These are phyloP conservation scores for Verruconis gallopava DNA, from an alignment of 2,329 filamentous ascomycete species.

Conservation along the genomic window DNA sequence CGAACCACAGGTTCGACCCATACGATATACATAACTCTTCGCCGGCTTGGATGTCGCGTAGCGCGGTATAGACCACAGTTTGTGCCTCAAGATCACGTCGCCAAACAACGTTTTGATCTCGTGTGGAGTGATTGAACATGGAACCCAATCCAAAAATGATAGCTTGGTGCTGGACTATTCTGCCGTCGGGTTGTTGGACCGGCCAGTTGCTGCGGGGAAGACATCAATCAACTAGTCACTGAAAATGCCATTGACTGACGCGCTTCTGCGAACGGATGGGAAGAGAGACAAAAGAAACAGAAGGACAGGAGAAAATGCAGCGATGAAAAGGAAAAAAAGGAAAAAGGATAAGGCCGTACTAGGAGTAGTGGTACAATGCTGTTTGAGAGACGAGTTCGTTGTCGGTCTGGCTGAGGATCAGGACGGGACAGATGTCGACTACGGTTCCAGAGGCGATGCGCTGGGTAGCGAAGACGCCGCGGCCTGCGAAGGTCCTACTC, in stretches of 20 bases:
- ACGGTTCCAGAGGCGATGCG: slow-evolving; percentile 35
- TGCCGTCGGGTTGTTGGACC: slow-evolving; percentile 5
- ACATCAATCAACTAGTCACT: slow-evolving; percentile 8
- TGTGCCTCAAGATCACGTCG: slow-evolving; percentile 32
- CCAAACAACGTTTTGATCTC: slow-evolving; percentile 44
- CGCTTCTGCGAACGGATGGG: background rate
- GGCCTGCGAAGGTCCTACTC: too few species aligned
- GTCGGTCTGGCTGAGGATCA: slow-evolving; percentile 35
- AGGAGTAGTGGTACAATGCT: slow-evolving; percentile 42
- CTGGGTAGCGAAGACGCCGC: slow-evolving; percentile 38
- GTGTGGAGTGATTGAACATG: slow-evolving; percentile 45
- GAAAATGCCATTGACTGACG: too few species aligned
- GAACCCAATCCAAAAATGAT: slow-evolving; percentile 42
- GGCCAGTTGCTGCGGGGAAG: slow-evolving; percentile 32
- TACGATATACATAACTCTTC: slow-evolving; percentile 44
- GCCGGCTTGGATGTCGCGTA: slow-evolving; percentile 36
- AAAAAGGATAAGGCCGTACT: slow-evolving; percentile 35
- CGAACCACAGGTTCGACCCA: slow-evolving; percentile 34
- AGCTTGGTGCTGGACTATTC: slow-evolving; percentile 26
- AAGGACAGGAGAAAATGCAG: too few species aligned
- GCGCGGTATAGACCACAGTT: slow-evolving; percentile 36
- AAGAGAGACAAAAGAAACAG: background rate
- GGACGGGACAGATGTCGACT: slow-evolving; percentile 40
- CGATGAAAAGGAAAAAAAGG: too few species aligned
- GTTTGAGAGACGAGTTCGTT: slow-evolving; percentile 39